phyloP scores from a whole-genome alignment of 352 stramenopile species.

The Albugo candida region DNA sequence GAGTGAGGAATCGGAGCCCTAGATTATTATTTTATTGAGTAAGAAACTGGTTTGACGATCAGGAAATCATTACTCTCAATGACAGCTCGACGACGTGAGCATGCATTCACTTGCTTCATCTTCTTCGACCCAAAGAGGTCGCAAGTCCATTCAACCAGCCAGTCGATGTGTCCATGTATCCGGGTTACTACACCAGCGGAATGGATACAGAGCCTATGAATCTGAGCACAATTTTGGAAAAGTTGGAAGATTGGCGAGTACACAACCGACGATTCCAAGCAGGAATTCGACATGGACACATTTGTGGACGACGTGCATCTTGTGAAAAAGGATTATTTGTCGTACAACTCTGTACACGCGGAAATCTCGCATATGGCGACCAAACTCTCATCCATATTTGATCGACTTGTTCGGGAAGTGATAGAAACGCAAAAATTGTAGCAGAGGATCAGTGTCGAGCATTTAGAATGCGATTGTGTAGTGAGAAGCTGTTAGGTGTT shows the following conservation, averaged over 20 bases:
- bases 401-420: constrained; percentile 65
- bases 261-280: constrained; percentile 27
- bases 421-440: constrained; percentile 32
- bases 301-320: constrained; percentile 67
- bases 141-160: constrained; percentile 63
- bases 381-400: constrained; percentile 59
- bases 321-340: constrained; percentile 74
- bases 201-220: constrained; percentile 67
- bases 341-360: constrained; percentile 65
- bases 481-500: constrained; percentile 51
- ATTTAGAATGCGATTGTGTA: constrained; percentile 44
- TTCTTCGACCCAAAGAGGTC: constrained; percentile 62
- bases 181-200: constrained; percentile 56
- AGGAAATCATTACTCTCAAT: constrained; percentile 34
- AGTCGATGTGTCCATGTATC: constrained; percentile 64
- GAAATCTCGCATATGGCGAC: constrained; percentile 57
- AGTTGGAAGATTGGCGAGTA: constrained; percentile 75
- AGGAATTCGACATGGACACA: constrained; percentile 26
- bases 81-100: constrained; percentile 31
- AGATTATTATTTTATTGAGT: constrained; percentile 9
- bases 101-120: constrained; percentile 54
- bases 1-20: not conserved
- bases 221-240: constrained; percentile 58
- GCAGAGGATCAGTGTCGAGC: constrained; percentile 66
- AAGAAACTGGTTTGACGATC: constrained; percentile 38